phyloP scores from a whole-genome alignment of 306 rosid genomes.

The Rubus idaeus region DNA sequence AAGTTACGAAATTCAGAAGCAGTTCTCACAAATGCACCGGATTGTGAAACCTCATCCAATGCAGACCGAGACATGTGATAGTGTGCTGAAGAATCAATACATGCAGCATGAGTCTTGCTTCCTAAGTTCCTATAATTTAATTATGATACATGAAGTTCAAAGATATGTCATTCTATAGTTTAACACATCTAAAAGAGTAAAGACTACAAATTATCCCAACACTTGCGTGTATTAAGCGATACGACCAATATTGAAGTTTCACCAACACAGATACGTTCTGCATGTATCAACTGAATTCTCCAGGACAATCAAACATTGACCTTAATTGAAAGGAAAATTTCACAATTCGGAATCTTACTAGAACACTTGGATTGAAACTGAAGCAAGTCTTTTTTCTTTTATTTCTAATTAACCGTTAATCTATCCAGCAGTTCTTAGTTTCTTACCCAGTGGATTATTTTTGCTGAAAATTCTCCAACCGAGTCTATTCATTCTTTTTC shows the following conservation, averaged over 20 bases:
- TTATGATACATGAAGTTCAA: not conserved
- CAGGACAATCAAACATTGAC: not conserved
- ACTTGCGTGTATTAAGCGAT: not conserved
- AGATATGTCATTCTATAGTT: not conserved
- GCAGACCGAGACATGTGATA: slow-evolving; percentile 70
- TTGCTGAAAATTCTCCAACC: slow-evolving; percentile 1
- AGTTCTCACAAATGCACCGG: slow-evolving; percentile 83
- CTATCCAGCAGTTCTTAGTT: not conserved
- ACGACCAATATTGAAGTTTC: not conserved
- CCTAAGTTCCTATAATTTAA: not conserved
- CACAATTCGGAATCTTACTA: not conserved
- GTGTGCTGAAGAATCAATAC: slow-evolving; percentile 40
- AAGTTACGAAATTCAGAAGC: slow-evolving; percentile 73
- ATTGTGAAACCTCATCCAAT: slow-evolving; percentile 62
- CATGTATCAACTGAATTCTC: not conserved
- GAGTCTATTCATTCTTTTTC: slow-evolving; percentile 6
- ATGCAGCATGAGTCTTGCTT: not conserved
- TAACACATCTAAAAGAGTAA: too few relatives aligned
- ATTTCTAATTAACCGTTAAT: not conserved
- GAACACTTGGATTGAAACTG: not conserved
- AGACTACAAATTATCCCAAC: not conserved
- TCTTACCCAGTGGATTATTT: slow-evolving; percentile 12
- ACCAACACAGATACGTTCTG: not conserved
- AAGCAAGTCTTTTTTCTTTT: not conserved
- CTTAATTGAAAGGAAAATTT: not conserved